phyloP scores from a whole-genome alignment of 768 basidiomycete species.

The Gymnopilus dilepis region DNA sequence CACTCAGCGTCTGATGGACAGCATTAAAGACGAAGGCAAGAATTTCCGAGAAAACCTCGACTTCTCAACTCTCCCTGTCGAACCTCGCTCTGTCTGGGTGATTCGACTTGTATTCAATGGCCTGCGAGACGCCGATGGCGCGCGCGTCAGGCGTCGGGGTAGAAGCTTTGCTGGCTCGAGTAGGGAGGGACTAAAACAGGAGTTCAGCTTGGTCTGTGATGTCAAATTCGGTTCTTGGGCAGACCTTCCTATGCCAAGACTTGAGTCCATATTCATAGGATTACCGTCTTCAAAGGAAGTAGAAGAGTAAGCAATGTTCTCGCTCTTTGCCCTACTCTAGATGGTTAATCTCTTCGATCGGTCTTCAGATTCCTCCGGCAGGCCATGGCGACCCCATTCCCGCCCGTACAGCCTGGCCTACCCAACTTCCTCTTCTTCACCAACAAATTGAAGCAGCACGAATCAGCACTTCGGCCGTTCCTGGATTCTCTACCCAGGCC shows the following conservation, averaged over 20 bases:
- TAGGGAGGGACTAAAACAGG: not conserved
- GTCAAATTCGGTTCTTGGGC: not conserved
- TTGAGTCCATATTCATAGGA: not conserved
- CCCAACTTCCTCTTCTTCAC: slow-evolving; percentile 18
- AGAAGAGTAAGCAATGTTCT: not conserved
- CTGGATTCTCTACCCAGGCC: slow-evolving; percentile 19
- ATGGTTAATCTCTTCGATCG: not conserved
- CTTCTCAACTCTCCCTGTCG: too few relatives aligned
- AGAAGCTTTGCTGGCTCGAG: not conserved
- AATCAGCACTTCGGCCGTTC: slow-evolving; percentile 18
- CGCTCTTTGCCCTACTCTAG: too few relatives aligned
- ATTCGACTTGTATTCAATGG: not conserved
- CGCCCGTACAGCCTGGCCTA: slow-evolving; percentile 20
- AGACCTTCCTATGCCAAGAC: not conserved
- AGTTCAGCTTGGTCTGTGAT: not conserved
- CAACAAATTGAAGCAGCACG: slow-evolving; percentile 21
- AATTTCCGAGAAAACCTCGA: too few relatives aligned
- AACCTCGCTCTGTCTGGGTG: not conserved
- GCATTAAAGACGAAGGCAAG: too few relatives aligned
- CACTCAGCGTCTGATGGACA: too few relatives aligned
- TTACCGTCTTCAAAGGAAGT: not conserved
- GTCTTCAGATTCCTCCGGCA: not conserved
- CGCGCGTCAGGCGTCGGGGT: not conserved
- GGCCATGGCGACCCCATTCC: not conserved
- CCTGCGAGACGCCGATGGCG: not conserved